Conservation (phyloP, 768 basidiomycete species). For the Kwoniella pini region DNA sequence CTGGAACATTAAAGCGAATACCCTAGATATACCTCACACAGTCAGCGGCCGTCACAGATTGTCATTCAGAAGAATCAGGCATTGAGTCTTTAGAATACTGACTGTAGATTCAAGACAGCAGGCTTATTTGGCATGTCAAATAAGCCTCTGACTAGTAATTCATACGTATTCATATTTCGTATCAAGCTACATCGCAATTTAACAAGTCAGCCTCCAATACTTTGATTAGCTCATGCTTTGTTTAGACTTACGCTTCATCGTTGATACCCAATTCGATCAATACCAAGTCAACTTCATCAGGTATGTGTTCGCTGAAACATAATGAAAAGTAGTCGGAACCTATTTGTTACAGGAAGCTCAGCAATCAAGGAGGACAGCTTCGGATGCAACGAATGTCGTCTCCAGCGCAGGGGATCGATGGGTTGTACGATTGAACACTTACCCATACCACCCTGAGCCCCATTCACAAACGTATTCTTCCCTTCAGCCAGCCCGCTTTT, state of each 20-base stretch:
- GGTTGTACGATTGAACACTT: too few species aligned
- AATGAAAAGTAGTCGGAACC: constrained; percentile 48
- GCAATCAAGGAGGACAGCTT: too few species aligned
- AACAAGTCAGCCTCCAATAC: too few species aligned
- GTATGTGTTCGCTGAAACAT: constrained; percentile 52
- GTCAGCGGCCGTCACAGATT: too few species aligned
- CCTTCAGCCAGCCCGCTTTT: constrained; percentile 23
- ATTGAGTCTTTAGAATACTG: too few species aligned
- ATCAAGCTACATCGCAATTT: constrained; percentile 25
- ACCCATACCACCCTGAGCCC: constrained; percentile 49
- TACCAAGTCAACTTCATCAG: constrained; percentile 51
- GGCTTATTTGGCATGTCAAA: constrained; percentile 45
- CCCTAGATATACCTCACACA: constrained; percentile 7
- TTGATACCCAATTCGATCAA: constrained; percentile 48
- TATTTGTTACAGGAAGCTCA: neutral
- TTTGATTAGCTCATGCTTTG: too few species aligned
- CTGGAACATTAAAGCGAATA: constrained; percentile 30
- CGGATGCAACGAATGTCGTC: too few species aligned
- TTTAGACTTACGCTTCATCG: constrained; percentile 38
- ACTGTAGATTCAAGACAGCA: constrained; percentile 48
- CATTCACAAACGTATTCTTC: constrained; percentile 45
- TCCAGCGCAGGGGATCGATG: too few species aligned
- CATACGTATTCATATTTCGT: constrained; percentile 40
- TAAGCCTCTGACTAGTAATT: constrained; percentile 41
- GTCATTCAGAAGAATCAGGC: too few species aligned